These are phyloP conservation scores for Botrytis porri DNA, from an alignment of 2,329 filamentous ascomycete genomes.

Conservation along the genomic window DNA sequence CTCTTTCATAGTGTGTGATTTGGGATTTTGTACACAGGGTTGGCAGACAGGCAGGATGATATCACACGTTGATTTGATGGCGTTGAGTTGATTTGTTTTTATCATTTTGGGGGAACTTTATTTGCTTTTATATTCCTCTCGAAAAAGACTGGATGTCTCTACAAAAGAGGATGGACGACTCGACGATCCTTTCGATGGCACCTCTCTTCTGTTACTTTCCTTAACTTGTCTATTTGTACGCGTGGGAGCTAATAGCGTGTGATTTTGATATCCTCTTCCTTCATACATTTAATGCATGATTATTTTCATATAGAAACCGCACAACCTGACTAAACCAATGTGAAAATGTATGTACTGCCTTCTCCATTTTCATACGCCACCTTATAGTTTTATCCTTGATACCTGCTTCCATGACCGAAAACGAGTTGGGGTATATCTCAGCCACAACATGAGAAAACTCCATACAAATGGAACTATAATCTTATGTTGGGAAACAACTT, in stretches of 20 bases:
- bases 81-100: conserved; percentile 4
- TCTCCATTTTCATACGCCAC: background rate
- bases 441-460: background rate
- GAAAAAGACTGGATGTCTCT: background rate
- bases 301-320: background rate
- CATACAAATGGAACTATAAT: background rate
- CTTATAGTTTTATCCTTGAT: background rate
- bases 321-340: background rate
- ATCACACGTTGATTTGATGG: conserved; percentile 17
- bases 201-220: background rate
- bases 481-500: background rate
- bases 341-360: background rate
- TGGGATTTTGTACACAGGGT: conserved; percentile 14
- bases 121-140: background rate
- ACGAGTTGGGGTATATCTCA: background rate
- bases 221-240: background rate
- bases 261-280: conserved; percentile 9
- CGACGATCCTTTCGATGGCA: background rate
- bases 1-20: conserved; percentile 6
- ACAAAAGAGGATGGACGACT: background rate
- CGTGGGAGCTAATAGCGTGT: conserved; percentile 6
- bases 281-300: conserved; percentile 2
- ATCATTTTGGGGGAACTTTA: background rate
- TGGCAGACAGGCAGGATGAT: conserved; percentile 9
- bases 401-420: background rate